Conservation (phyloP, 2,329 filamentous ascomycete species). For the Leptographium procerum region DNA sequence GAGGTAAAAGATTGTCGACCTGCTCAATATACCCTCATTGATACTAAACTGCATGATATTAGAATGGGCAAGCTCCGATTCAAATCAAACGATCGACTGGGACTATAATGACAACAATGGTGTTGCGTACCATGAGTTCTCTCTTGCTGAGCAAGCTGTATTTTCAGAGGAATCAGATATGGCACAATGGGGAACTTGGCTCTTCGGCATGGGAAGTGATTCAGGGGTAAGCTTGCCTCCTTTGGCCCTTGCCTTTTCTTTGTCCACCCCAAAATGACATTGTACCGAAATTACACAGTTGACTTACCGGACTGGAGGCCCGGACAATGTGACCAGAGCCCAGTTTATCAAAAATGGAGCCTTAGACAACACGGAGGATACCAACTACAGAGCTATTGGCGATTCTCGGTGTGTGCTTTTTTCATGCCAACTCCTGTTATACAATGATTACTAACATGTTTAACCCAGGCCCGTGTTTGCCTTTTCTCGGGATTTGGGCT, state of each 20-base stretch:
- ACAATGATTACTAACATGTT: not conserved
- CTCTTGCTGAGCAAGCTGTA: conserved; percentile 45
- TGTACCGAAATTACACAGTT: conserved; percentile 28
- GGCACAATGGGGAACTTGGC: conserved; percentile 71
- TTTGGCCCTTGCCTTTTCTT: not conserved
- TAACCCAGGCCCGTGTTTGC: conserved; percentile 66
- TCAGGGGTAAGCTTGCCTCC: conserved; percentile 24
- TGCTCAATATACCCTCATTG: too few species aligned
- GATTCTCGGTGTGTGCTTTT: conserved; percentile 37
- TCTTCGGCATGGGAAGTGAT: conserved; percentile 56
- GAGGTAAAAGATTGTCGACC: conserved; percentile 39
- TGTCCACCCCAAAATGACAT: too few species aligned
- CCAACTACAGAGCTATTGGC: conserved; percentile 53
- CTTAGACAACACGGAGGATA: conserved; percentile 54
- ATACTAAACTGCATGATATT: not conserved
- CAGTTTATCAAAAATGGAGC: conserved; percentile 53
- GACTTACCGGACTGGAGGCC: conserved; percentile 55
- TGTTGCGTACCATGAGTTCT: conserved; percentile 54
- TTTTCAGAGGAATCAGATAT: conserved; percentile 60
- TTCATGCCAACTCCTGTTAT: not conserved
- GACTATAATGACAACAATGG: conserved; percentile 34
- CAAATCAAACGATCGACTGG: conserved; percentile 47
- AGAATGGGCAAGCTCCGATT: conserved; percentile 65
- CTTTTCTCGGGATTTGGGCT: conserved; percentile 51
- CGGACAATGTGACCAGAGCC: conserved; percentile 52